Conservation (phyloP, 2,329 filamentous ascomycete species). For the Didymella lethalis region DNA sequence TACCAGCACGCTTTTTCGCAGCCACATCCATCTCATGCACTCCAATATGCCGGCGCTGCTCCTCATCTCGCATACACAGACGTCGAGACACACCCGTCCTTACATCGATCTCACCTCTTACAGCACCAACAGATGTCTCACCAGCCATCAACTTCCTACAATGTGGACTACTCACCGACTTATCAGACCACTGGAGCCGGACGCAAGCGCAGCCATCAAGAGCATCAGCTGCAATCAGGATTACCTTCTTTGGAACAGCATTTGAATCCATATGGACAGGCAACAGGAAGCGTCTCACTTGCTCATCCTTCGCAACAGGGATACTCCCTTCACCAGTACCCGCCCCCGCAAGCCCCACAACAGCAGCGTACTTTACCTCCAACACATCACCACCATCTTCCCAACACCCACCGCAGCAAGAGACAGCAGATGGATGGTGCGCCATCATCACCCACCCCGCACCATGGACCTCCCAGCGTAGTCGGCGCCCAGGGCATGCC, state of each 20-base stretch:
- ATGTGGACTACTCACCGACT: constrained; percentile 45
- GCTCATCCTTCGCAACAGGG: constrained; percentile 52
- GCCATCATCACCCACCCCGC: constrained; percentile 47
- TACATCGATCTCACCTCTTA: constrained; percentile 48
- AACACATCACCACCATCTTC: constrained; percentile 80
- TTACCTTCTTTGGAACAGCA: constrained; percentile 52
- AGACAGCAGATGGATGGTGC: constrained; percentile 62
- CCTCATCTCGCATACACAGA: constrained; percentile 51
- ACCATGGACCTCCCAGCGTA: constrained; percentile 77
- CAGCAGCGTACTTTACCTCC: constrained; percentile 39
- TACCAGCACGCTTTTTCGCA: constrained; percentile 50
- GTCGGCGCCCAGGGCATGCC: constrained; percentile 91
- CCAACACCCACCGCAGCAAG: constrained; percentile 72
- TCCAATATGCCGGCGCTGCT: constrained; percentile 49
- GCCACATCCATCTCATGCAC: constrained; percentile 49
- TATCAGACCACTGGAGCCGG: constrained; percentile 37
- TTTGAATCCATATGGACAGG: constrained; percentile 49
- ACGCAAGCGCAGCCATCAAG: constrained; percentile 56
- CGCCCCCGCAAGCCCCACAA: constrained; percentile 36
- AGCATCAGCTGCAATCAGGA: constrained; percentile 52
- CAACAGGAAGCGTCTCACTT: constrained; percentile 49
- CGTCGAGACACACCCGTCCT: constrained; percentile 48
- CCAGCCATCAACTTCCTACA: constrained; percentile 48
- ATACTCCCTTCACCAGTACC: constrained; percentile 49
- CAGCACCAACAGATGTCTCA: constrained; percentile 50